A percentile compares a stretch with the other conserved stretches of the same genome.
Conservation (phyloP, 106 monocot species). For the Alisma plantagoaquatica region DNA sequence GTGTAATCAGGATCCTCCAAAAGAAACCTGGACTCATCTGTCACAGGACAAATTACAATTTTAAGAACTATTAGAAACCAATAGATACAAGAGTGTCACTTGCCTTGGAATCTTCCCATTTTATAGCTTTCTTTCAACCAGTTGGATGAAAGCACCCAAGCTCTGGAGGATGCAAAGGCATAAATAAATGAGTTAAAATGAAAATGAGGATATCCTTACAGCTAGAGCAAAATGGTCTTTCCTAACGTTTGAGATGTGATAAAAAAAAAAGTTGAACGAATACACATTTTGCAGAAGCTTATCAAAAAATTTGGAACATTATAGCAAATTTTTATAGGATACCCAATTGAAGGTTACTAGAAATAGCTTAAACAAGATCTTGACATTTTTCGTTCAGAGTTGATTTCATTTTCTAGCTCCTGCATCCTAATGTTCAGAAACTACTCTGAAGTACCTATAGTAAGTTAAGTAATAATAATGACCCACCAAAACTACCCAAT, state of each 20-base stretch:
- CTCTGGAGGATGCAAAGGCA: conserved; percentile 25
- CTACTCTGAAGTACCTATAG: too few species aligned
- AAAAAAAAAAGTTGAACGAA: background rate
- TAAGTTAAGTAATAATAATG: too few species aligned
- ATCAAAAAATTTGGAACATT: background rate
- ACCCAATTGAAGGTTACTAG: too few species aligned
- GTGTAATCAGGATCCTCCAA: conserved; percentile 56
- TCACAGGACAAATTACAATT: background rate
- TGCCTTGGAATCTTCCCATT: conserved; percentile 53
- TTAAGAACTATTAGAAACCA: background rate
- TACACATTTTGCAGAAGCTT: background rate
- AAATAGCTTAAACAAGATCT: too few species aligned
- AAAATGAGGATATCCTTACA: background rate
- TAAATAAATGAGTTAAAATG: conserved; percentile 1
- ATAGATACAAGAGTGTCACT: too few species aligned
- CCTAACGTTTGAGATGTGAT: too few species aligned
- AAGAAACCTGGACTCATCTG: conserved; percentile 49
- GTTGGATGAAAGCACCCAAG: conserved; percentile 62
- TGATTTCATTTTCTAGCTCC: too few species aligned
- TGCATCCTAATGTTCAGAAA: too few species aligned
- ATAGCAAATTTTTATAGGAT: too few species aligned
- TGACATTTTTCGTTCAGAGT: too few species aligned
- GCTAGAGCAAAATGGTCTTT: background rate
- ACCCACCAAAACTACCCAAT: too few species aligned
- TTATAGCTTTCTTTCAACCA: conserved; percentile 72